A percentile compares a stretch with the other conserved stretches of the same genome.
Conservation (phyloP, 78 protist species). For the Dictyostelium discoideum region DNA sequence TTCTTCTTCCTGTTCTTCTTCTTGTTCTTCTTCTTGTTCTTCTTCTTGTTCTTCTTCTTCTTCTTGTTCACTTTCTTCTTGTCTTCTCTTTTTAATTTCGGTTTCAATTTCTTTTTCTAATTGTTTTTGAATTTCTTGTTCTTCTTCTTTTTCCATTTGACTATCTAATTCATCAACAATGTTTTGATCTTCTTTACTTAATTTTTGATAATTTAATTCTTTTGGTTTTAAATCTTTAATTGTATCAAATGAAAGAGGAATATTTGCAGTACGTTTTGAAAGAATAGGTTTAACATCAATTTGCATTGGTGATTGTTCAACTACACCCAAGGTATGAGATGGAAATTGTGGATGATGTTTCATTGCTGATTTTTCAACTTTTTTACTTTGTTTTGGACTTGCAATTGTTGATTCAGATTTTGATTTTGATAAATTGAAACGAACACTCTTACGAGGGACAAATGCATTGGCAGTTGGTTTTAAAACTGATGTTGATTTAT, state of each 20-base stretch:
- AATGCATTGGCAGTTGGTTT: constrained; percentile 14
- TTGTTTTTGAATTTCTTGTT: neutral
- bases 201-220: neutral
- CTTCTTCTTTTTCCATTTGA: neutral
- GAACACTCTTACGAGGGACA: constrained; percentile 5
- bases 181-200: neutral
- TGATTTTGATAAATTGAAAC: constrained; percentile 29
- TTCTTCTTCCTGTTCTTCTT: neutral
- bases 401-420: constrained; percentile 4
- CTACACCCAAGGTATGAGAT: neutral
- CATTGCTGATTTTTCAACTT: neutral
- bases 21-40: neutral
- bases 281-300: neutral
- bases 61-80: neutral
- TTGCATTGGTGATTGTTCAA: neutral
- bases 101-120: neutral
- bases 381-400: neutral
- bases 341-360: neutral
- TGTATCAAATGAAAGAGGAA: neutral
- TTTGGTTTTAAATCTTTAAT: constrained; percentile 5
- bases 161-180: neutral
- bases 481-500: constrained; percentile 6
- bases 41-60: neutral
- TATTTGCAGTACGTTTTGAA: neutral
- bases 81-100: neutral